Evolutionary conservation across 768 basidiomycete species (phyloP).

Genomic region (Cystobasidium tubakii): DNA sequence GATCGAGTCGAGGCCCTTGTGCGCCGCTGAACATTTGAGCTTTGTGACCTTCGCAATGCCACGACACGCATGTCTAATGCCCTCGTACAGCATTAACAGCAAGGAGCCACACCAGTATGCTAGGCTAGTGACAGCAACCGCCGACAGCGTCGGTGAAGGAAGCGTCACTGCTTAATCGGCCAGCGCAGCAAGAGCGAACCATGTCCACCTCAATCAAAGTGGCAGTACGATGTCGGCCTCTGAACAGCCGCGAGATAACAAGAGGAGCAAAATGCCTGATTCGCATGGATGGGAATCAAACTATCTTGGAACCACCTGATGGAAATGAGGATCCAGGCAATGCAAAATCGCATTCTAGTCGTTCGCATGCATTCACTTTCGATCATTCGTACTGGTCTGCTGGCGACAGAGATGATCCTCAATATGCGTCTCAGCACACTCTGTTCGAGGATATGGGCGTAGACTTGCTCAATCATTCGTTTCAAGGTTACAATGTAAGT

Average conservation of each 20-base stretch:
- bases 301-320: conserved; percentile 19
- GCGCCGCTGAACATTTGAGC: too few species aligned
- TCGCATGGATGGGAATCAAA: conserved; percentile 59
- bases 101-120: neutral
- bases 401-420: conserved; percentile 76
- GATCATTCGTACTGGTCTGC: conserved; percentile 95
- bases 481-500: conserved; percentile 57
- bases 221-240: conserved; percentile 70
- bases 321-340: conserved; percentile 50
- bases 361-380: conserved; percentile 77
- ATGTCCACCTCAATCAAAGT: conserved; percentile 33
- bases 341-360: conserved; percentile 61
- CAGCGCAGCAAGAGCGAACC: neutral
- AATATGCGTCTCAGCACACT: conserved; percentile 89
- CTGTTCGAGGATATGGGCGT: conserved; percentile 89
- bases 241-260: conserved; percentile 87
- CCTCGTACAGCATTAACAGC: too few species aligned
- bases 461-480: conserved; percentile 89
- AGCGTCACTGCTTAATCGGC: neutral
- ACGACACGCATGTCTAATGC: too few species aligned
- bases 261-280: conserved; percentile 90
- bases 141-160: neutral
- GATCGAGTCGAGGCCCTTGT: too few species aligned
- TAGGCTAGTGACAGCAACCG: neutral
- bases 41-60: too few species aligned